Evolutionary conservation across 163 green algal species (phyloP), one percentile per base, ranked within the genome.

Genomic region (Scenedesmus sp.): DNA sequence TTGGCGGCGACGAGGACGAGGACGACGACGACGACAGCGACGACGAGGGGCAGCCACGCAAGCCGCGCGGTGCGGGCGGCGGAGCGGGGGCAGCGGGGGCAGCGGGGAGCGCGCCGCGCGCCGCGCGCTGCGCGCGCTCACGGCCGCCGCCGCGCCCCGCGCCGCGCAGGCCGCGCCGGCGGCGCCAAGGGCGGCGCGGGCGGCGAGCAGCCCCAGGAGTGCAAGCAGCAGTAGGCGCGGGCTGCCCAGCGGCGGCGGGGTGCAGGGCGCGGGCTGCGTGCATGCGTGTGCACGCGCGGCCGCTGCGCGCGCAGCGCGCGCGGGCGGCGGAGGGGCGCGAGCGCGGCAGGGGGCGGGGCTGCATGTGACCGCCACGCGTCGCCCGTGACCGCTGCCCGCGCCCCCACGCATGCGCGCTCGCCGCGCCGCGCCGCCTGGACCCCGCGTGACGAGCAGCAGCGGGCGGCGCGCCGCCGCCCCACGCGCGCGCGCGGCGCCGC

Each of bases 131-230:
- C 39, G 24, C 66, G 24, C 22, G 26, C 22, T n/a, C 29, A 20
- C 60, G 67, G 45, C 58, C 31, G 50, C 20, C 44, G 65, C 17
- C 65, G 67, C 22, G 50, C 31, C 34, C 1, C 1, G 31, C 14
- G 34, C 33, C 62, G 34, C 24, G 31, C n/a, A n/a, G 54, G 29
- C 33, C 14, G 2, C 44, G 3, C 28, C 44, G 34, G 31, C 15
- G 63, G 39, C 42, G 63, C 63, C 31, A 6, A 45, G 44, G 72
- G 53, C 17, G 70, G 51, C 10, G 71, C 71, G 45, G 57, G 56
- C 39, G 57, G 71, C 22, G 73, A 73, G 47, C 60, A 82, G 75
- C 75, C 63, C 13, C 75, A 82, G 63, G 75, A 82, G 54, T 82
- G 75, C 75, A 77, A 82, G 64, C 75, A 82, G 63, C 75, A 82